phyloP scores from a whole-genome alignment of 371 early-diverging fungal species.

The Mortierella sp. region DNA sequence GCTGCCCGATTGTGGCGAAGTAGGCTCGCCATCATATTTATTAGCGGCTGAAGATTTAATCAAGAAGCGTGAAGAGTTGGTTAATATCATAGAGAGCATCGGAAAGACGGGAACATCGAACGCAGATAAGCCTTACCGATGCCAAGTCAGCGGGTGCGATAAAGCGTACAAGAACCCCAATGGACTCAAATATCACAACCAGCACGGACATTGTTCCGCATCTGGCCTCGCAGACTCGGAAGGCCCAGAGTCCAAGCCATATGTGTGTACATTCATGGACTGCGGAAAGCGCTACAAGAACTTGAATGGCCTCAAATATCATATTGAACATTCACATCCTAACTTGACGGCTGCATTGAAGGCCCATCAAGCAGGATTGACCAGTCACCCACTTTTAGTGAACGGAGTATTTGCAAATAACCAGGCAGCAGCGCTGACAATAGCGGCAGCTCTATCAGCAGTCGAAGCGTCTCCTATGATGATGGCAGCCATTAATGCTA shows the following conservation, averaged over 20 bases:
- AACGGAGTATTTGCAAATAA: conserved; percentile 48
- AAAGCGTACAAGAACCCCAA: conserved; percentile 98
- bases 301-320: conserved; percentile 97
- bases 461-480: conserved; percentile 51
- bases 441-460: conserved; percentile 39
- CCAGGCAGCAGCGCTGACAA: conserved; percentile 37
- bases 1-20: conserved; percentile 42
- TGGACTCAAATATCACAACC: conserved; percentile 97
- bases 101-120: conserved; percentile 45
- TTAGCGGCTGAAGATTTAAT: conserved; percentile 48
- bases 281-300: conserved; percentile 98
- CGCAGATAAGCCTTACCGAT: conserved; percentile 83
- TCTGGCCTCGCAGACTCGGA: conserved; percentile 63
- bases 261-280: conserved; percentile 84
- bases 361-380: conserved; percentile 49
- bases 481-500: conserved; percentile 55
- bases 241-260: conserved; percentile 79
- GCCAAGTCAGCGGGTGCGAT: conserved; percentile 86
- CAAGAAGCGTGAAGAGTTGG: conserved; percentile 45
- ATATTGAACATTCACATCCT: conserved; percentile 88
- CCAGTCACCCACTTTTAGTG: conserved; percentile 34
- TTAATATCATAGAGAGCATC: conserved; percentile 52
- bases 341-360: conserved; percentile 45
- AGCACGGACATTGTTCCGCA: conserved; percentile 83
- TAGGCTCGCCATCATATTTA: conserved; percentile 33